Evolutionary conservation across 352 stramenopile genomes (phyloP), one percentile per base, ranked within the genome.

Genomic region (Phytophthora europaea): DNA sequence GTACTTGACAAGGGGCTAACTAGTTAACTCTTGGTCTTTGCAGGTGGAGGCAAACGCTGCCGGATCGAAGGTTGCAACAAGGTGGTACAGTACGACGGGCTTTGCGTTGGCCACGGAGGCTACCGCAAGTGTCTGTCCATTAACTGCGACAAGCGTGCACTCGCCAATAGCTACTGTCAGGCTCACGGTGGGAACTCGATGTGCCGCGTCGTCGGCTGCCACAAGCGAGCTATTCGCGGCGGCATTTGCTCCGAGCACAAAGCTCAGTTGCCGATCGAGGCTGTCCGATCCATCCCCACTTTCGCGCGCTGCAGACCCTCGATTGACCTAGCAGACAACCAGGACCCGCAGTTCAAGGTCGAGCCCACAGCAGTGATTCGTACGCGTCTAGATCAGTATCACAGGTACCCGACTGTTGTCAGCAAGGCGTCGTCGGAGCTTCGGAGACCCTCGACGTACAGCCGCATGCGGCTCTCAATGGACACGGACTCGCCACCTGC

Each of bases 61-160:
- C 80, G 78, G 15, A 76, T 81, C 8, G 75, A 74, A 20, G 78
- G 53, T n/a, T 90, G 82, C 67, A 87, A 82, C 65, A 92, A 92
- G 68, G 82, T 89, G 10, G 82, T 90, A 28, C 84, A 91, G 72
- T 89, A 87, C 50, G 83, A 88, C 16, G 76, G 83, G 22, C 81
- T 90, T 0, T 92, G 84, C 23, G 81, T 89, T 8, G 74, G 75
- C 26, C 83, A 91, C 36, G 83, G 83, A 3, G 83, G 83, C 45
- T 89, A 84, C 62, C 81, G 83, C 1, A 80, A 80, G 45, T 91
- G 83, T 58, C 53, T 87, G 12, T 84, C 76, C 6, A 67, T 80
- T 20, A 79, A 81, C 53, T 91, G 83, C 36, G 52, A 72, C 13
- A 87, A 82, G 58, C 80, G 82, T 33, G 81, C 81, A 22, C 61